Evolutionary conservation across 495 filamentous ascomycete species (phyloP), one percentile per base, ranked within the genome.

Genomic region (Penicillium longicatenatum): DNA sequence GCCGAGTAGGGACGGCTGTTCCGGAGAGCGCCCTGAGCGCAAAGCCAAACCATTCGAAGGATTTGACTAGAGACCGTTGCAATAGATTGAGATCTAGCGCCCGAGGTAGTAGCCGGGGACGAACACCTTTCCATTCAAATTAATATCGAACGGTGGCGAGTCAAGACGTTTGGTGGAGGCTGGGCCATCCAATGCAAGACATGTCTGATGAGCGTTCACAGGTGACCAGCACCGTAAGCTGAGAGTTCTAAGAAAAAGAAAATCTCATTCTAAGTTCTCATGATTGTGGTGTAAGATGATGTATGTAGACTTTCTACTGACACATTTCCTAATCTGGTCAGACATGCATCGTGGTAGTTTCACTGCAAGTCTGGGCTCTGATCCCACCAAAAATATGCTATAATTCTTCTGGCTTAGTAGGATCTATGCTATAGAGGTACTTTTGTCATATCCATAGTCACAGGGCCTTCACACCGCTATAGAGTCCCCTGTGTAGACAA

Each of bases 321-420:
- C 49, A 20, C 20, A 37, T 41, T 52, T 43, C 35, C 50, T 52
- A 29, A 43, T 52, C 24, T 17, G 50, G 50, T 29, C 21, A 7
- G 35, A 9, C 50, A 52, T 52, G 31, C 50, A 43, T 52, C 20
- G 14, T 52, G 37, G 16, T 21, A 35, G 33, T 42, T 41, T 52
- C 33, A 29, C 33, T 14, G 6, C 50, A 39, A 9, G 30, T 22
- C 49, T 51, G 33, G 49, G 33, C 49, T 17, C 49, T 9, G 22
- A 49, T 17, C 30, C 35, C 21, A n/a, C 14, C 0, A 20, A n/a
- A 52, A 10, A 11, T 41, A 24, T 8, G 17, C 48, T 19, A 31
- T 19, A 39, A 24, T 39, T 20, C 22, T 41, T 52, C 14, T 16
- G 44, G 44, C 44, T 46, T 46, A 46, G 19, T 45, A 45, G 19